Evolutionary conservation across 441 rosid species (phyloP), one percentile per base, ranked within the genome.

Genomic region (Manihot esculenta): DNA sequence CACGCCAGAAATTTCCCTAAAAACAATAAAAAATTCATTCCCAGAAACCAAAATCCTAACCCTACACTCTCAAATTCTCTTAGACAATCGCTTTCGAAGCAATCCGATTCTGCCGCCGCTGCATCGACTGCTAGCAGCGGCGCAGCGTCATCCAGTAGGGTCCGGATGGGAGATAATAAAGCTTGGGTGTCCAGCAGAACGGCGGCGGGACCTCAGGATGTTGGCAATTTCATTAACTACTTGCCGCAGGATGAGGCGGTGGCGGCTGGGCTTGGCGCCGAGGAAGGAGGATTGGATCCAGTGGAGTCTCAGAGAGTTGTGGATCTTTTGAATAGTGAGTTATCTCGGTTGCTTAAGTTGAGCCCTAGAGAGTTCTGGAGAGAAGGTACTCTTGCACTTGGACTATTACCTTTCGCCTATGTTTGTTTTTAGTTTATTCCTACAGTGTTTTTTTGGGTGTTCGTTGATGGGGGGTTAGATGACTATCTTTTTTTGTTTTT

Each of bases 211-310:
- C 70, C 81, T 74, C 86, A 61, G 55, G 64, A 10, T 15, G 64
- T 62, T 58, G 92, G 93, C 3, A 83, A 75, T 70, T 95, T 93
- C 76, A 89, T 95, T 0, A 85, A 79, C 77, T 95, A 93, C 89
- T 85, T 95, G 79, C 98, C 96, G n/a, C 98, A 93, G 73, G 97
- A 95, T 35, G 99, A 95, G 81, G 98, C 97, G 2, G 90, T 95
- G 67, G 99, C 97, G 1, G 84, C 89, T 0, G 99, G 99, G 10
- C 81, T 89, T 0, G 86, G 88, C 15, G 80, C 95, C 15, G 89
- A 87, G 8, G 87, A 86, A 62, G 99, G 99, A 57, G 98, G 97
- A 50, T 73, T 85, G 79, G 99, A 95, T 85, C 88, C 98, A 0
- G 80, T 89, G 63, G 98, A 93, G 83, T 95, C 99, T 30, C 98